These are phyloP conservation scores for Paradendryphiella salina DNA, from an alignment of 2,329 filamentous ascomycete genomes.

Conservation along the genomic window DNA sequence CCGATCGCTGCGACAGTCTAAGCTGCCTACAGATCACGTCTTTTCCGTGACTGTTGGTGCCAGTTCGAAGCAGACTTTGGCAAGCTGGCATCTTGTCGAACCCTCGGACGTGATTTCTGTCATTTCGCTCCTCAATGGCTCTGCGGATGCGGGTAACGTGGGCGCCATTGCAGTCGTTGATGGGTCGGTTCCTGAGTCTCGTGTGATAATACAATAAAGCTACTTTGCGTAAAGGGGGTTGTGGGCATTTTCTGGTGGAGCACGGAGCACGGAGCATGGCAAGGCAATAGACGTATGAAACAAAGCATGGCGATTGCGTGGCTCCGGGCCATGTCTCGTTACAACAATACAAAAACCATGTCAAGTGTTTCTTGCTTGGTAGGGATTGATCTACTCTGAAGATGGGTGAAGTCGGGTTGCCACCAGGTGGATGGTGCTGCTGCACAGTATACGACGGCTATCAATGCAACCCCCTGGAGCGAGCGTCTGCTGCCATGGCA, in stretches of 20 bases:
- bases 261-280: conserved; percentile 25
- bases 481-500: conserved; percentile 15
- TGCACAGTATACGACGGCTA: conserved; percentile 4
- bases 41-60: conserved; percentile 92
- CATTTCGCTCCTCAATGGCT: conserved; percentile 59
- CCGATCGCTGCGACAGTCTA: conserved; percentile 68
- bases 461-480: conserved; percentile 20
- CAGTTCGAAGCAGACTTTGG: conserved; percentile 87
- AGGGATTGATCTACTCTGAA: not conserved
- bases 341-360: not conserved
- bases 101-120: conserved; percentile 82
- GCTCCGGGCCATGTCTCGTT: conserved; percentile 1
- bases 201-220: conserved; percentile 13
- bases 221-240: conserved; percentile 4
- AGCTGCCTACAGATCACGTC: conserved; percentile 66
- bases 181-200: conserved; percentile 43
- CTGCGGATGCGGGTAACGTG: conserved; percentile 47
- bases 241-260: conserved; percentile 26
- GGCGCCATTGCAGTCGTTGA: conserved; percentile 49
- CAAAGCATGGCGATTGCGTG: conserved; percentile 5
- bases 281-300: conserved; percentile 9
- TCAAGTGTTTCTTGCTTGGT: not conserved
- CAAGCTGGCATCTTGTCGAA: conserved; percentile 86
- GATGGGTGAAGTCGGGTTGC: not conserved
- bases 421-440: conserved; percentile 5